Percentiles rank a stretch among this genome's conserved stretches.
phyloP scores from a whole-genome alignment of 2,329 filamentous ascomycete genomes.

The Graphilbum sp. region DNA sequence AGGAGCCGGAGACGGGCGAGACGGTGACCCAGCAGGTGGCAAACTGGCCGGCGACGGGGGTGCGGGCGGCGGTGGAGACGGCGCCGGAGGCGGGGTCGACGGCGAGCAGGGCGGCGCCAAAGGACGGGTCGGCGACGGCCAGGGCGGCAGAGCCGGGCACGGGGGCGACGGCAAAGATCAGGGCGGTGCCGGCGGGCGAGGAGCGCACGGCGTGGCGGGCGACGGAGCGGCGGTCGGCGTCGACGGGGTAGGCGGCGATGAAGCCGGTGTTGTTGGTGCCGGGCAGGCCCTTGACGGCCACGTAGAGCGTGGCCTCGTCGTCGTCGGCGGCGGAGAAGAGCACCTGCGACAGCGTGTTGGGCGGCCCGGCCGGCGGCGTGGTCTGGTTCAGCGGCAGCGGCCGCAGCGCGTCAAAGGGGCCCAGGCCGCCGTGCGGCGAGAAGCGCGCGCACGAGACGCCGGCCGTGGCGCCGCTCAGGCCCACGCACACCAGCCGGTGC shows the following conservation, averaged over 20 bases:
- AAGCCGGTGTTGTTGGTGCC: conserved; percentile 38
- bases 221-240: conserved; percentile 8
- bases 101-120: conserved; percentile 34
- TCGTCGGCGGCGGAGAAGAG: conserved; percentile 40
- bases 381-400: conserved; percentile 34
- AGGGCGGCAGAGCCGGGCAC: conserved; percentile 28
- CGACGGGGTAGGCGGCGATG: conserved; percentile 32
- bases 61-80: conserved; percentile 18
- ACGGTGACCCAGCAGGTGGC: conserved; percentile 44
- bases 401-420: conserved; percentile 26
- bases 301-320: conserved; percentile 33
- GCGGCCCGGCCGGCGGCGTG: conserved; percentile 39
- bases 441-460: conserved; percentile 29
- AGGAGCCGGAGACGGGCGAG: conserved; percentile 27
- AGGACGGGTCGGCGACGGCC: conserved; percentile 41
- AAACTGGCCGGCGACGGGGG: conserved; percentile 29
- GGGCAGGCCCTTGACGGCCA: conserved; percentile 45
- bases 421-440: conserved; percentile 18
- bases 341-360: conserved; percentile 41
- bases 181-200: conserved; percentile 36
- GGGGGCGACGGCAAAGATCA: conserved; percentile 33
- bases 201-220: conserved; percentile 16
- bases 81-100: conserved; percentile 17
- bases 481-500: conserved; percentile 28
- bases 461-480: conserved; percentile 23